Base-by-base conservation (phyloP, 768 basidiomycete genomes). In the Collybia sordida region DNA sequence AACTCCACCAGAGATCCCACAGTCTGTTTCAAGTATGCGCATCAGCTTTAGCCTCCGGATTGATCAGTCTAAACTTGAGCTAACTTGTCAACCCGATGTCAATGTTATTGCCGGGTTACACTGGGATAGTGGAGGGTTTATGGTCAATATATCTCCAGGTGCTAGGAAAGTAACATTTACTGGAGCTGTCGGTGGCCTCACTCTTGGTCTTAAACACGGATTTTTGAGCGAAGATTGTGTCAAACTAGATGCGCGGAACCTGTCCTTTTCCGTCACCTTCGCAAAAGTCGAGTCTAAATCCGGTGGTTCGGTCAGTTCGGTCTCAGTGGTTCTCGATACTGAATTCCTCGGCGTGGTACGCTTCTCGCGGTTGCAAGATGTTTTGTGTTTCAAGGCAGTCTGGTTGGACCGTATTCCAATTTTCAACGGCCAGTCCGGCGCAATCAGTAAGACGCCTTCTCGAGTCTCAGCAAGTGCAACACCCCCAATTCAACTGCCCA, bases 41-140 rank as follows among this genome's bases (percentile, higher is more conserved):
- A 82, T 96, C 57, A 88, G 81, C 52, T 82, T 97, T 69, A 93
- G 91, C 58, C 75, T 98, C 27, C 89, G 91, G 23, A 96, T 98
- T 56, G 93, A 98, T 61, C 81, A 86, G 60, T 98, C 96, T 0
- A 85, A 79, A 47, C 76, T 98, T 43, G 85, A 89, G 51, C 71
- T 98, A 22, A 91, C 89, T 0, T 98, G 96, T 57, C 83, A 86
- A 52, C 93, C 93, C 0, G 92, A 94, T 60, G 91, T 93, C 45
- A 93, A 95, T 55, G 95, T 97, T n/a, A 77, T 88, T 36, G 92
- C 90, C 12, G 87, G 86, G 1, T 62, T 97, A 27, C 80, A 90
- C 41, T 98, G 96, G 96, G 88, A 96, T 47, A 95, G 90, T 57
- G 96, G 96, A 36, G 94, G 93, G 0, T 94, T 98, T 61, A 70